Conservation (phyloP, 108 stramenopile genomes). For the Nitzschia sp. region DNA sequence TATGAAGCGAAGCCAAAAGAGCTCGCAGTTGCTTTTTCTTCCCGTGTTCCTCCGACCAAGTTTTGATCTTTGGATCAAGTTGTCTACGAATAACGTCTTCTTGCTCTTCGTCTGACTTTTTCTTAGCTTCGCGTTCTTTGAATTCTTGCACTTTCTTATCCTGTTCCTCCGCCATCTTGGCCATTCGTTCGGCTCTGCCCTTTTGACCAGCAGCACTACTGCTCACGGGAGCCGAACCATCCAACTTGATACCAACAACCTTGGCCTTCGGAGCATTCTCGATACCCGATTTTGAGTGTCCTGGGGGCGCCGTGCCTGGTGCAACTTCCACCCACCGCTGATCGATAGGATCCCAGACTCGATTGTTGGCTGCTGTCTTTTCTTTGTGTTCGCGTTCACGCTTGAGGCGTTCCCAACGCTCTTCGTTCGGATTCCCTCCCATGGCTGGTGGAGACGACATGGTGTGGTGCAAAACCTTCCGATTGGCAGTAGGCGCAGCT, state of each 20-base stretch:
- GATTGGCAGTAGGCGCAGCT: conserved; percentile 30
- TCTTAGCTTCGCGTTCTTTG: conserved; percentile 61
- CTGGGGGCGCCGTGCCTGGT: conserved; percentile 46
- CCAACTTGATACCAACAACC: conserved; percentile 69
- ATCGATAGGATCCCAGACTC: conserved; percentile 91
- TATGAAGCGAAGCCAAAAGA: conserved; percentile 92
- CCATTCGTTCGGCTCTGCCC: conserved; percentile 74
- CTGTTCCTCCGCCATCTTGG: conserved; percentile 72
- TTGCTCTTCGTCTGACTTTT: conserved; percentile 63
- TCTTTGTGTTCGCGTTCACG: conserved; percentile 75
- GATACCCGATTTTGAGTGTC: conserved; percentile 3
- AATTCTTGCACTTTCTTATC: conserved; percentile 74
- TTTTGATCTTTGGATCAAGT: conserved; percentile 84
- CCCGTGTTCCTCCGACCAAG: conserved; percentile 90
- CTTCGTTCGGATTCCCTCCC: conserved; percentile 50
- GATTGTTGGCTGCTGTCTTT: conserved; percentile 44
- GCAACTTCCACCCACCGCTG: conserved; percentile 87
- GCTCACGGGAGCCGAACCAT: conserved; percentile 62
- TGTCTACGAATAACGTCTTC: conserved; percentile 73
- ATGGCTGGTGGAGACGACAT: conserved; percentile 55
- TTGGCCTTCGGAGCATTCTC: conserved; percentile 27
- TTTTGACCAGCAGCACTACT: conserved; percentile 67
- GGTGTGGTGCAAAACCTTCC: conserved; percentile 46
- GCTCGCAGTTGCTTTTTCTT: conserved; percentile 96
- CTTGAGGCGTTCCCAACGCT: conserved; percentile 75